Evolutionary conservation across 1,284 basidiomycete genomes (phyloP), one percentile per base, ranked within the genome.

Genomic region (Sanghuangporus weigelae): DNA sequence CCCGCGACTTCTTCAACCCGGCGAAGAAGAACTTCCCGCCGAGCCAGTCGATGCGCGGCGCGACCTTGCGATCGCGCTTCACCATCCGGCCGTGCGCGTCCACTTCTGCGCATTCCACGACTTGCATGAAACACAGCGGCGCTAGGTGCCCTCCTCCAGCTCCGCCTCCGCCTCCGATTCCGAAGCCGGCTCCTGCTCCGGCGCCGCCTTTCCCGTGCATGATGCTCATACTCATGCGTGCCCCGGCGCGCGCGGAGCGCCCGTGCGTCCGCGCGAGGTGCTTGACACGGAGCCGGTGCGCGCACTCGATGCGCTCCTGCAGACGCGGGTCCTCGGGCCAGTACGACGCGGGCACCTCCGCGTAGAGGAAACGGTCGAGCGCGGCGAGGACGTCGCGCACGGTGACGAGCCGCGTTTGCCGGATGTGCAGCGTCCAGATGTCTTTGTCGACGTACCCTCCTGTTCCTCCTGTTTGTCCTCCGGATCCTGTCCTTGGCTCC

Each of bases 21-120:
- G 46, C 48, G 21, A 60, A 60, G 38, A 60, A 60, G 50, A 60
- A 60, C 49, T 54, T 60, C 46, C 59, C 59, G 14, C 59, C 59
- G 10, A 60, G 31, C 59, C 59, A 60, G n/a, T 60, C 59, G 38
- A 60, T 60, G 7, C 59, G 26, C 26, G 59, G 23, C 8, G 59
- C 59, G 23, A 60, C 36, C 36, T 60, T 60, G 10, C 59, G 26
- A 40, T 60, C 59, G 14, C 59, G 46, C 8, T 44, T 40, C 12
- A 60, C 39, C 50, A 60, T 21, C 19, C 49, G 26, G 7, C 59
- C 59, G 12, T 36, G 14, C 31, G 36, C 50, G 49, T 60, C 59
- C 2, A 40, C 19, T 19, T 53, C 48, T 2, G 59, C 50, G 26
- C 50, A 60, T 23, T 60, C 49, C 1, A 60, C 59, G 11, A 54